Evolutionary conservation across 306 rosid species (phyloP).

Genomic region (Begonia masoniana): DNA sequence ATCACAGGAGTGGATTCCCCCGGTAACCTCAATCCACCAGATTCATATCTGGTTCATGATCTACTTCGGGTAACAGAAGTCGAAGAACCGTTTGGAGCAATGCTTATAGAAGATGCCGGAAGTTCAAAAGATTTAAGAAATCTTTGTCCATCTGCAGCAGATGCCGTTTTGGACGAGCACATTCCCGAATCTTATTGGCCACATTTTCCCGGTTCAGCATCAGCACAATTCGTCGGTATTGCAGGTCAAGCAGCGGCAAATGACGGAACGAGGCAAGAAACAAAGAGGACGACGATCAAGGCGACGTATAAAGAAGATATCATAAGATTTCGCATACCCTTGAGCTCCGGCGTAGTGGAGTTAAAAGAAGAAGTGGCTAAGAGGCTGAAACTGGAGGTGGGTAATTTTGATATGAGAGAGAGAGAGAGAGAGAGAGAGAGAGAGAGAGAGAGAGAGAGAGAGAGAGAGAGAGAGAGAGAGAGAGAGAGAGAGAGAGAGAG

Average conservation of each 20-base stretch:
- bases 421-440: too few relatives aligned
- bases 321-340: slow-evolving; percentile 43
- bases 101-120: slow-evolving; percentile 49
- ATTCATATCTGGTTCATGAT: slow-evolving; percentile 13
- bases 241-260: slow-evolving; percentile 11
- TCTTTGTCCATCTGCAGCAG: slow-evolving; percentile 52
- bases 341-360: slow-evolving; percentile 29
- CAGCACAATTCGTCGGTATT: slow-evolving; percentile 1
- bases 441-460: too few relatives aligned
- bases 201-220: too few relatives aligned
- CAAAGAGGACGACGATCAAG: slow-evolving; percentile 44
- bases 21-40: slow-evolving; percentile 7
- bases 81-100: slow-evolving; percentile 32
- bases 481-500: too few relatives aligned
- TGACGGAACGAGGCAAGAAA: slow-evolving; percentile 21
- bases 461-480: too few relatives aligned
- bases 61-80: slow-evolving; percentile 23
- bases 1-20: slow-evolving; percentile 18
- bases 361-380: slow-evolving; percentile 50
- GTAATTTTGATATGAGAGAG: slow-evolving; percentile 50
- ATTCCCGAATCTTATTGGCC: not conserved
- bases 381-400: slow-evolving; percentile 52
- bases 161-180: slow-evolving; percentile 42
- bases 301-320: slow-evolving; percentile 58
- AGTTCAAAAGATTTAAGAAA: slow-evolving; percentile 64